Percentiles rank a stretch among this genome's conserved stretches.
Evolutionary conservation across 2,329 filamentous ascomycete genomes (phyloP).

Genomic region (Hypoxylon sp.): DNA sequence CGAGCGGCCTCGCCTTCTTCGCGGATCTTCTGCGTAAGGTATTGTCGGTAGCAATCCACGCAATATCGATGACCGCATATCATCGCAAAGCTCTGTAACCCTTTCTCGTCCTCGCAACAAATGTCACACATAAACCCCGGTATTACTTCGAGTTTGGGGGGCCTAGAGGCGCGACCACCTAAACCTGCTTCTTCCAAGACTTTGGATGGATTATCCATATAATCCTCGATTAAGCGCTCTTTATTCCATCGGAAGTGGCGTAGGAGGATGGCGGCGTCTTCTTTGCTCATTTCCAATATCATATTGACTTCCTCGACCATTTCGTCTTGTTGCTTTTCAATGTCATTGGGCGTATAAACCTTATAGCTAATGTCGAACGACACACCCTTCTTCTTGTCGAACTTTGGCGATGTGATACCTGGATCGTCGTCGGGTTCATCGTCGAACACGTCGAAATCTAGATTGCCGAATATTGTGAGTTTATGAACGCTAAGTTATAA

Average conservation of each 20-base stretch:
- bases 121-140: constrained; percentile 92
- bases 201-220: constrained; percentile 89
- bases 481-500: not conserved
- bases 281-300: constrained; percentile 89
- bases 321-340: constrained; percentile 86
- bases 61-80: constrained; percentile 96
- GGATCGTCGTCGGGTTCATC: constrained; percentile 68
- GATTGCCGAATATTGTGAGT: constrained; percentile 15
- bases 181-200: constrained; percentile 89
- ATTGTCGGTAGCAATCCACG: constrained; percentile 91
- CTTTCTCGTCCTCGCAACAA: constrained; percentile 89
- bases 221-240: constrained; percentile 92
- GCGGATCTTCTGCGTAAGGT: constrained; percentile 91
- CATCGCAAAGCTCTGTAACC: constrained; percentile 88
- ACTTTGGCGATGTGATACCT: constrained; percentile 72
- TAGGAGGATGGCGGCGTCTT: constrained; percentile 90
- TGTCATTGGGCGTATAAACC: constrained; percentile 83
- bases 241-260: constrained; percentile 96
- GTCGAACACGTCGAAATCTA: constrained; percentile 74
- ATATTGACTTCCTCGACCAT: constrained; percentile 92
- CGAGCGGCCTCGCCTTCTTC: constrained; percentile 95
- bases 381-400: constrained; percentile 76
- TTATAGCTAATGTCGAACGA: constrained; percentile 88
- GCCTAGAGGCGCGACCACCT: constrained; percentile 71
- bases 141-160: constrained; percentile 78